These are phyloP conservation scores for Calonectria pauciramosa DNA, from an alignment of 2,329 filamentous ascomycete genomes.

Conservation along the genomic window DNA sequence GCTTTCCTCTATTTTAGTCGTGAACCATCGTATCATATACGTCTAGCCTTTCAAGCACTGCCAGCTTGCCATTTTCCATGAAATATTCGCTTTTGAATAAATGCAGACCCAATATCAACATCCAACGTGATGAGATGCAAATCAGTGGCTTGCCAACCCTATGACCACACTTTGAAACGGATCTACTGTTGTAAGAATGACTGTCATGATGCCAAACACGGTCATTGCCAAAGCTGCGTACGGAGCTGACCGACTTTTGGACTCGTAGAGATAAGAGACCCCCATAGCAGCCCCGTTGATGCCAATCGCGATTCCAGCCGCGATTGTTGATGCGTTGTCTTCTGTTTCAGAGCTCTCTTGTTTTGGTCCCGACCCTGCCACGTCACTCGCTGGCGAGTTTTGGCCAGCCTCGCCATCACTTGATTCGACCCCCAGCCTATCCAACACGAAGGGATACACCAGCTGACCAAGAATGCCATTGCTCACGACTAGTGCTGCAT, in stretches of 20 bases:
- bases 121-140: not conserved
- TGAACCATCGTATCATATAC: not conserved
- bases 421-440: slow-evolving; percentile 44
- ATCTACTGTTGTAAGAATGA: slow-evolving; percentile 65
- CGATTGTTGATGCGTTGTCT: slow-evolving; percentile 56
- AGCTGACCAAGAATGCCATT: slow-evolving; percentile 63
- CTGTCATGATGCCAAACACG: slow-evolving; percentile 68
- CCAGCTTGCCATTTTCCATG: not conserved
- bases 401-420: slow-evolving; percentile 10
- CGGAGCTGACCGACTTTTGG: slow-evolving; percentile 64
- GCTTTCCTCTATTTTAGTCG: not conserved
- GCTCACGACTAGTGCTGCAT: slow-evolving; percentile 65
- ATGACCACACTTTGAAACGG: slow-evolving; percentile 58
- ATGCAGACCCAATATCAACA: not conserved
- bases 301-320: slow-evolving; percentile 66
- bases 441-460: slow-evolving; percentile 53
- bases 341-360: slow-evolving; percentile 34
- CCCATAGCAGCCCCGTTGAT: slow-evolving; percentile 74
- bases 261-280: slow-evolving; percentile 69
- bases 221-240: slow-evolving; percentile 72
- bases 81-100: not conserved
- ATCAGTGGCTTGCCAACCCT: slow-evolving; percentile 47
- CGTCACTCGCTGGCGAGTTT: slow-evolving; percentile 3
- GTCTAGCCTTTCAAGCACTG: not conserved
- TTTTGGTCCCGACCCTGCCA: slow-evolving; percentile 19